A percentile compares a stretch with the other conserved stretches of the same genome.
phyloP scores from a whole-genome alignment of 257 asterid species.

The Osmanthus fragrans region DNA sequence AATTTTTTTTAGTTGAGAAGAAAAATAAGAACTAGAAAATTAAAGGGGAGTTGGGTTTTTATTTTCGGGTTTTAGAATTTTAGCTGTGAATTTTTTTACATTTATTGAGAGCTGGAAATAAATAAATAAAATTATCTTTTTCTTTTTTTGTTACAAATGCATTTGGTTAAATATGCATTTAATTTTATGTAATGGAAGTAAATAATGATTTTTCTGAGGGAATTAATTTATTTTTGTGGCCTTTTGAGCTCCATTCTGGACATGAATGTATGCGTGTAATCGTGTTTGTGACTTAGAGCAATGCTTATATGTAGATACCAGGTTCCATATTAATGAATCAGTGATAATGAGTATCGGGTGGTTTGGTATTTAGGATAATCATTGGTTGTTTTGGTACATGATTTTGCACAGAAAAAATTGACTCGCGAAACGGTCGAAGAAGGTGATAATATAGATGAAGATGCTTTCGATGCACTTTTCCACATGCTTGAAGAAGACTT shows the following conservation, averaged over 20 bases:
- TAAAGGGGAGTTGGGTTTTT: constrained; percentile 5
- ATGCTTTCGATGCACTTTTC: constrained; percentile 93
- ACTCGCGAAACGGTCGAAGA: constrained; percentile 33
- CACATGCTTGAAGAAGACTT: constrained; percentile 85
- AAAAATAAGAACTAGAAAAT: neutral
- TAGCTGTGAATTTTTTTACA: neutral
- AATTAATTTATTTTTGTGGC: constrained; percentile 3
- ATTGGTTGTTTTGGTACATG: constrained; percentile 20
- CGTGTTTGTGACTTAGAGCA: neutral
- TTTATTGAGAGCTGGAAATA: constrained; percentile 22
- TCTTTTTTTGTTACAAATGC: neutral
- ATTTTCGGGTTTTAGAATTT: constrained; percentile 4
- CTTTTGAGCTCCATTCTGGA: neutral
- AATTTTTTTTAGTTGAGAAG: neutral
- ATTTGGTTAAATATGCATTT: neutral
- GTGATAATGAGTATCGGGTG: neutral
- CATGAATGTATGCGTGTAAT: neutral
- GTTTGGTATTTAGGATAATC: neutral
- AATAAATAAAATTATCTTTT: neutral
- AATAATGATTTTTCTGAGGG: neutral
- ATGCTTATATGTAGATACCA: neutral
- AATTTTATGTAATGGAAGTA: neutral
- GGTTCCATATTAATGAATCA: neutral
- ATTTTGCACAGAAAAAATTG: constrained; percentile 38
- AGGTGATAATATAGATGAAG: constrained; percentile 68